Base-by-base conservation (phyloP, 2,329 filamentous ascomycete genomes). In the Fusarium pilosicola region DNA sequence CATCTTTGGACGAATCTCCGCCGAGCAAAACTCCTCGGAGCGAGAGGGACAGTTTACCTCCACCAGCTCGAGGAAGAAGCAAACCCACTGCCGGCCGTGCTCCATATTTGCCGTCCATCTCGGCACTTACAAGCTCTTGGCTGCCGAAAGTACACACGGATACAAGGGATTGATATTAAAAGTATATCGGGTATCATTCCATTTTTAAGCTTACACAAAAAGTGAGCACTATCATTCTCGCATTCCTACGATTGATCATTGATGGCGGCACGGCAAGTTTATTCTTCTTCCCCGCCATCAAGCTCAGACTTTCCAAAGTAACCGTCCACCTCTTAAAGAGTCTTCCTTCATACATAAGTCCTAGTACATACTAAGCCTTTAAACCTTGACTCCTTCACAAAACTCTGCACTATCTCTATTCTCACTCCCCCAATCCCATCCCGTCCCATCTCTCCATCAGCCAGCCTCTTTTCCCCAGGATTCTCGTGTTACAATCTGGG, bases 341-440 rank as follows among this genome's bases (percentile, higher is more conserved):
- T 32, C 22, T 34, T 34, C 14, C 22, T 34, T 34, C 15, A 34
- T 34, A 17, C 32, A 34, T 34, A 34, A 34, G 32, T 34, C 14
- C 32, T 34, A 3, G 32, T 34, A n/a, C n/a, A n/a, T n/a, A 17
- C 14, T 34, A 15, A 36, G 59, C 38, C 26, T 24, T 13, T 44
- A 56, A 39, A n/a, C 56, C 44, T 62, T 55, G 22, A 45, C 34
- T 38, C 45, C 18, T 49, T 49, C 28, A 41, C 52, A 34, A 54
- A 28, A 32, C 20, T n/a, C 26, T 20, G 32, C 15, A 15, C 24
- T 17, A 56, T 57, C 34, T 70, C 34, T 70, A 72, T 41, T 14
- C 46, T 55, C 70, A 72, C 70, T 28, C 70, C 66, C 70, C 66
- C 30, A 4, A 32, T 32, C 30, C 30, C 30, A 30, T 32, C 70